Percentiles rank a stretch among this genome's conserved stretches.
Evolutionary conservation across 345 rosid genomes (phyloP).

Genomic region (Ceriops tagal): DNA sequence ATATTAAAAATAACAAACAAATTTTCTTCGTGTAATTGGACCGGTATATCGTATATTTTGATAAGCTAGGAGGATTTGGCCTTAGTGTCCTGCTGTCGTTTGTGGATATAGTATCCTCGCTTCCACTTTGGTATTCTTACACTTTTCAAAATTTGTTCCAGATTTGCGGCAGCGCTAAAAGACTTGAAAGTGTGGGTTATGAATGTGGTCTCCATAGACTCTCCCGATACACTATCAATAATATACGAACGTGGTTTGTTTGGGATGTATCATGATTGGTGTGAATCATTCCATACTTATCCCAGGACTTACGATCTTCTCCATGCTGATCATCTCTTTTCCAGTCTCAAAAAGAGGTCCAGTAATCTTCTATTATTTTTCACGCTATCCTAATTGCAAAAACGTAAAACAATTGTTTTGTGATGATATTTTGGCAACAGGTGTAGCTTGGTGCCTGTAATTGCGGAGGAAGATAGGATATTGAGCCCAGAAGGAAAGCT

Average conservation of each 20-base stretch:
- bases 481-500: conserved; percentile 80
- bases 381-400: neutral
- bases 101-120: too few relatives aligned
- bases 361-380: neutral
- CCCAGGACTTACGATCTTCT: conserved; percentile 80
- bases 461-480: conserved; percentile 79
- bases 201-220: conserved; percentile 72
- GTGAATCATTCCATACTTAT: conserved; percentile 81
- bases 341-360: conserved; percentile 58
- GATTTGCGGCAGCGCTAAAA: neutral
- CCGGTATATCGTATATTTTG: too few relatives aligned
- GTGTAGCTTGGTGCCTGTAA: conserved; percentile 56
- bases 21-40: too few relatives aligned
- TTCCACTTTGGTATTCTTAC: too few relatives aligned
- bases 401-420: neutral
- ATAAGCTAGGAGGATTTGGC: too few relatives aligned
- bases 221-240: conserved; percentile 76
- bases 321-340: conserved; percentile 81
- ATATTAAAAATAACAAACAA: too few relatives aligned
- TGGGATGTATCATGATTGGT: conserved; percentile 93
- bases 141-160: too few relatives aligned
- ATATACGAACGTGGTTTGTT: conserved; percentile 90
- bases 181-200: conserved; percentile 61
- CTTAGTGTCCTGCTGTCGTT: too few relatives aligned
- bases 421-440: conserved; percentile 30